These are phyloP conservation scores for Oryza nivara DNA, from an alignment of 176 grass and related monocot species.

Conservation along the genomic window DNA sequence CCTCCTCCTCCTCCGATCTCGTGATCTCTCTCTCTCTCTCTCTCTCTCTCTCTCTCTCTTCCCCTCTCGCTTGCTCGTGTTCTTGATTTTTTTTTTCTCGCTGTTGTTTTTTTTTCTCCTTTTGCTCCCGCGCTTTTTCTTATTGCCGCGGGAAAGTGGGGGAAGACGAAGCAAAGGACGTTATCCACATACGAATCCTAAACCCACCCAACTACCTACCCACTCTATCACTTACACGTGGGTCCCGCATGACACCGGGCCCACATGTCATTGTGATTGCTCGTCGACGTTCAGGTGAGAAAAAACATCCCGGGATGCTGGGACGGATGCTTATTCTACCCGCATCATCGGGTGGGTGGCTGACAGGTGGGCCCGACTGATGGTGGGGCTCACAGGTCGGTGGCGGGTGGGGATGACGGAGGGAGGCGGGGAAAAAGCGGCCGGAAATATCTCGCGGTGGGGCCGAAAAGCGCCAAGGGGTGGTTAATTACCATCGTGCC, in stretches of 20 bases:
- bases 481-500: neutral
- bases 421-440: neutral
- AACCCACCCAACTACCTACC: neutral
- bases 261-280: neutral
- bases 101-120: neutral
- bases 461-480: neutral
- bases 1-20: neutral
- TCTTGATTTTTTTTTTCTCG: neutral
- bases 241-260: accelerated
- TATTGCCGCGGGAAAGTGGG: conserved; percentile 1
- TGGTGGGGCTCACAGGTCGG: neutral
- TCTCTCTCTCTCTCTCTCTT: neutral
- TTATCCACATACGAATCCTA: neutral
- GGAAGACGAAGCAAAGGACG: neutral
- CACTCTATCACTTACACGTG: accelerated
- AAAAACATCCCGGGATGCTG: no score
- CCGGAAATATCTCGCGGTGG: conserved; percentile 8
- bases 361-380: neutral
- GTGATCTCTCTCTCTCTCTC: neutral
- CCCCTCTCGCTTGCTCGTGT: no score
- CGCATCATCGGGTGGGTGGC: neutral
- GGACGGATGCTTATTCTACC: neutral
- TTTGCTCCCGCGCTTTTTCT: conserved; percentile 23
- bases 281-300: accelerated
- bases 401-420: neutral